Conservation (phyloP, 345 rosid genomes). For the Noccaea caerulescens region DNA sequence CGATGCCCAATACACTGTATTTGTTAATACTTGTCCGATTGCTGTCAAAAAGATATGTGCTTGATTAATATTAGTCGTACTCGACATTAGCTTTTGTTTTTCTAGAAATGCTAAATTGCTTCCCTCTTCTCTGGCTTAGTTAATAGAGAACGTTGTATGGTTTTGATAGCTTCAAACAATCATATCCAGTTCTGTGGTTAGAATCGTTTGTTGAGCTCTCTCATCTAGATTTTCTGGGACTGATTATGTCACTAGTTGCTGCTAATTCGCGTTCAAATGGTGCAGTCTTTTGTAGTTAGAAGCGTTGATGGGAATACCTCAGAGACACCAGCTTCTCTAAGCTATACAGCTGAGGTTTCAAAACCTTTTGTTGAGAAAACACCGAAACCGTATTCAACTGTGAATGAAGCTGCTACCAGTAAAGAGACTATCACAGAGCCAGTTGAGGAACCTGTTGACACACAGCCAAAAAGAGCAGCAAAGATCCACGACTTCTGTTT, state of each 20-base stretch:
- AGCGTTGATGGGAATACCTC: conserved; percentile 53
- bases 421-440: conserved; percentile 34
- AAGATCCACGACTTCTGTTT: conserved; percentile 93
- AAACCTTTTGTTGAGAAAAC: conserved; percentile 51
- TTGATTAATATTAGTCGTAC: conserved; percentile 13
- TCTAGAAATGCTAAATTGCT: conserved; percentile 20
- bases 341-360: conserved; percentile 52
- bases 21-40: not conserved
- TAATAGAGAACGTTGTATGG: not conserved
- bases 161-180: conserved; percentile 17
- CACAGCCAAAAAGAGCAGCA: conserved; percentile 54
- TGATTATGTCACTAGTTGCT: conserved; percentile 11
- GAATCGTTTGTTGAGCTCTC: conserved; percentile 2
- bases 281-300: conserved; percentile 58
- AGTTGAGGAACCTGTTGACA: conserved; percentile 47
- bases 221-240: not conserved
- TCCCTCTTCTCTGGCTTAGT: not conserved
- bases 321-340: conserved; percentile 45
- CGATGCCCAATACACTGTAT: conserved; percentile 7
- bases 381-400: conserved; percentile 30
- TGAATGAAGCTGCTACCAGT: conserved; percentile 40
- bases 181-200: conserved; percentile 1
- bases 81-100: not conserved
- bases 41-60: not conserved
- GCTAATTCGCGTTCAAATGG: conserved; percentile 21